Evolutionary conservation across 352 stramenopile species (phyloP).

Genomic region (Pythium aphanidermatum): DNA sequence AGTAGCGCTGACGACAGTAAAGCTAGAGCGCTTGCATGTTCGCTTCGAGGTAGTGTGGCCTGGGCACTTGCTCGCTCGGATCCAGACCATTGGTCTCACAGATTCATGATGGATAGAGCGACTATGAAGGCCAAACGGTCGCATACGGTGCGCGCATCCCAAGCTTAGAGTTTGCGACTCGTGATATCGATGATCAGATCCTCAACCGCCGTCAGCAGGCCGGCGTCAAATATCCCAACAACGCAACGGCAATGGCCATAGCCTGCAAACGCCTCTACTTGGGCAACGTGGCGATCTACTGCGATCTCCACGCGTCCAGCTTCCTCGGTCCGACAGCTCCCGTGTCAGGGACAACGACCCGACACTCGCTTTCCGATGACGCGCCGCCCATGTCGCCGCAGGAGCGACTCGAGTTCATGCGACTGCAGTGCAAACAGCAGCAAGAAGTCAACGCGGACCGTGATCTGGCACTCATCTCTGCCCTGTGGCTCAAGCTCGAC

Average conservation of each 20-base stretch:
- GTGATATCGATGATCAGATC: slow-evolving; percentile 52
- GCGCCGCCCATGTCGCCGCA: no score
- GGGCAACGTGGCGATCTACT: slow-evolving; percentile 57
- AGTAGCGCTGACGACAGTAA: slow-evolving; percentile 54
- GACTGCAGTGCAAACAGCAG: slow-evolving; percentile 22
- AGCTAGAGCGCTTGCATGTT: slow-evolving; percentile 58
- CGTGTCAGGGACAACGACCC: no score
- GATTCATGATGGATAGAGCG: slow-evolving; percentile 28
- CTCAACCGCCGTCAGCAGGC: slow-evolving; percentile 46
- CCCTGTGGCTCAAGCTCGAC: slow-evolving; percentile 64
- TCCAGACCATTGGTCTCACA: background rate
- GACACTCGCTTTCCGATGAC: no score
- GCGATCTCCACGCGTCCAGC: slow-evolving; percentile 37
- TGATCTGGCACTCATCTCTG: slow-evolving; percentile 42
- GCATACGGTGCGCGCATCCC: slow-evolving; percentile 57
- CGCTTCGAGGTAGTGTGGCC: slow-evolving; percentile 46
- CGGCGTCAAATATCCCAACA: slow-evolving; percentile 37
- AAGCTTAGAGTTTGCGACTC: slow-evolving; percentile 47
- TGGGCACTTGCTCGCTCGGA: no score
- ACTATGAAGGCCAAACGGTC: slow-evolving; percentile 29
- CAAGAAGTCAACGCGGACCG: slow-evolving; percentile 27
- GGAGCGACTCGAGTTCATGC: slow-evolving; percentile 23
- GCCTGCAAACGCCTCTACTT: slow-evolving; percentile 62
- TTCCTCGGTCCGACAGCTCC: slow-evolving; percentile 5
- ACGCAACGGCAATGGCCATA: slow-evolving; percentile 20